Conservation (phyloP, 257 asterid genomes). For the Ocimum tenuiflorum region DNA sequence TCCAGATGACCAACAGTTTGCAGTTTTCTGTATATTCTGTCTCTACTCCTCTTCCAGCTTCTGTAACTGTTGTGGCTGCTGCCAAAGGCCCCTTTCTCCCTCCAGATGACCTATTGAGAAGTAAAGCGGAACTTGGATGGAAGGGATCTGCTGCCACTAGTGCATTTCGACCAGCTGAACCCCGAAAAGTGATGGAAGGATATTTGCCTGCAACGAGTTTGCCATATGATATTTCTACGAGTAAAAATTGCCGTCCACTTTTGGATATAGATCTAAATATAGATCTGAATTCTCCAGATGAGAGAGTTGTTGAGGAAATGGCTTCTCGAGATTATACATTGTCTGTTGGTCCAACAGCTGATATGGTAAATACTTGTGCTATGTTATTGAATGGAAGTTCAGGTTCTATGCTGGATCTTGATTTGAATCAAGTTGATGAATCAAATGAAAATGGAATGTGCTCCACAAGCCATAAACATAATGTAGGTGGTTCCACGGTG, state of each 20-base stretch:
- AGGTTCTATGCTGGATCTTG: constrained; percentile 37
- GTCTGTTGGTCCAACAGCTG: too few relatives aligned
- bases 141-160: constrained; percentile 96
- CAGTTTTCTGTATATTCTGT: constrained; percentile 33
- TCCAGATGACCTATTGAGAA: constrained; percentile 71
- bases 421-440: constrained; percentile 49
- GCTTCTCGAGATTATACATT: constrained; percentile 32
- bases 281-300: constrained; percentile 46
- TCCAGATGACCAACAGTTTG: constrained; percentile 26
- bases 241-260: constrained; percentile 36
- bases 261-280: constrained; percentile 72
- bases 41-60: constrained; percentile 41
- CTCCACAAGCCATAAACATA: constrained; percentile 26
- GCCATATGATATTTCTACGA: constrained; percentile 31
- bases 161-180: constrained; percentile 97
- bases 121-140: constrained; percentile 82
- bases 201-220: constrained; percentile 24
- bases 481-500: constrained; percentile 22
- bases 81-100: constrained; percentile 82
- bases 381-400: constrained; percentile 1
- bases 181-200: constrained; percentile 53
- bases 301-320: constrained; percentile 40
- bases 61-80: constrained; percentile 80
- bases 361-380: constrained; percentile 4
- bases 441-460: constrained; percentile 33